Evolutionary conservation across 176 grass and related monocot species (phyloP), one percentile per base, ranked within the genome.

Genomic region (Dactylis glomerata): DNA sequence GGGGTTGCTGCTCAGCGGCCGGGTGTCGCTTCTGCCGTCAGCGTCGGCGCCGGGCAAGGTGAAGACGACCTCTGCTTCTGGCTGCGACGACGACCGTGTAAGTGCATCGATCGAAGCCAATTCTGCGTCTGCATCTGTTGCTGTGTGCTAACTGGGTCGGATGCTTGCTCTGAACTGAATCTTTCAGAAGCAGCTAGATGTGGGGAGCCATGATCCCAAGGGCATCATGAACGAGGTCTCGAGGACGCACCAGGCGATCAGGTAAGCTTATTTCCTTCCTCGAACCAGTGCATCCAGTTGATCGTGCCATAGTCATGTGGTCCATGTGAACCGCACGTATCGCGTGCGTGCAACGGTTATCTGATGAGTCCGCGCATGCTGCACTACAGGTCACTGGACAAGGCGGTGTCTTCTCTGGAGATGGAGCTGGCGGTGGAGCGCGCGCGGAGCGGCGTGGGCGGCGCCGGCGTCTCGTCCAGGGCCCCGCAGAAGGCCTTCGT

Each of bases 381-480:
- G 36, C 31, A 16, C 24, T 1, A 10, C 70, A 93, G 92, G 84
- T 89, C 92, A 4, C 76, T 97, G 88, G 88, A 94, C 83, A 97
- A 92, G 64, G 85, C 88, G 34, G 84, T 97, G 78, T 92, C 95
- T 52, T 89, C 90, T 33, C 68, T 94, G 77, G 90, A 97, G 90
- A 77, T 91, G 75, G 88, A 94, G 79, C 79, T 97, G 6, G 86
- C 95, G 22, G 82, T 84, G 41, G 88, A 85, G 85, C 84, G 90
- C 75, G 79, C 85, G 17, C 77, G 85, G 77, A 65, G 45, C 70
- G 44, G 73, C 41, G 77, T 44, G 63, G 61, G 19, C 67, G 80
- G 66, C 47, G 42, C 47, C 14, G 76, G 50, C 78, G 70, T 8
- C 58, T 65, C 52, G 1, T 32, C 61, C 44, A 78, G 31, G 46